Conservation (phyloP, 495 filamentous ascomycete species). For the Cercophora sp. region DNA sequence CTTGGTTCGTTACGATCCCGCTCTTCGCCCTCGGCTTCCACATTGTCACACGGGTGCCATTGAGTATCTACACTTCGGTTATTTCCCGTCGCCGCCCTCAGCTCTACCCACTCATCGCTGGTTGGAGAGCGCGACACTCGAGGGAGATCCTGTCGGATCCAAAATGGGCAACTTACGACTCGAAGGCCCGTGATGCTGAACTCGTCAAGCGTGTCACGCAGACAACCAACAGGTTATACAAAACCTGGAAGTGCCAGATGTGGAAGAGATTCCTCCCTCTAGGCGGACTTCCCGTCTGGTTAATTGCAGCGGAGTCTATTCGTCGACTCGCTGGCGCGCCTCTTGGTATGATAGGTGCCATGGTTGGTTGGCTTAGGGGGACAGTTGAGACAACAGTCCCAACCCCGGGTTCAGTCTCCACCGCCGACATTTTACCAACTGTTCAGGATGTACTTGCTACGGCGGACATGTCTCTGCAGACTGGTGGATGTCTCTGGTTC, state of each 20-base stretch:
- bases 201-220: constrained; percentile 22
- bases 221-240: constrained; percentile 37
- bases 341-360: constrained; percentile 48
- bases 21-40: constrained; percentile 63
- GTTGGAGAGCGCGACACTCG: constrained; percentile 41
- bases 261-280: constrained; percentile 49
- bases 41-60: constrained; percentile 53
- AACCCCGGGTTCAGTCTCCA: not conserved
- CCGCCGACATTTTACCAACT: not conserved
- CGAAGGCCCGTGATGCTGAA: constrained; percentile 11
- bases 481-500: constrained; percentile 80
- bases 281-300: constrained; percentile 61
- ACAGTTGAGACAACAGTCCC: constrained; percentile 6
- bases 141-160: constrained; percentile 20
- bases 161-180: not conserved
- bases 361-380: constrained; percentile 21
- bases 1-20: constrained; percentile 71
- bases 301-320: constrained; percentile 63
- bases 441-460: not conserved
- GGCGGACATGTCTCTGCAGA: constrained; percentile 37
- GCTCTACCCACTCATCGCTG: constrained; percentile 48
- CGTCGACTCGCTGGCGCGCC: constrained; percentile 59
- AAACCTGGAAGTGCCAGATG: constrained; percentile 42
- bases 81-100: constrained; percentile 38
- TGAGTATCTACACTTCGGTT: constrained; percentile 50